Percentiles rank a stretch among this genome's conserved stretches.
Conservation (phyloP, 2,329 filamentous ascomycete species). For the Colletotrichum ledebouriae region DNA sequence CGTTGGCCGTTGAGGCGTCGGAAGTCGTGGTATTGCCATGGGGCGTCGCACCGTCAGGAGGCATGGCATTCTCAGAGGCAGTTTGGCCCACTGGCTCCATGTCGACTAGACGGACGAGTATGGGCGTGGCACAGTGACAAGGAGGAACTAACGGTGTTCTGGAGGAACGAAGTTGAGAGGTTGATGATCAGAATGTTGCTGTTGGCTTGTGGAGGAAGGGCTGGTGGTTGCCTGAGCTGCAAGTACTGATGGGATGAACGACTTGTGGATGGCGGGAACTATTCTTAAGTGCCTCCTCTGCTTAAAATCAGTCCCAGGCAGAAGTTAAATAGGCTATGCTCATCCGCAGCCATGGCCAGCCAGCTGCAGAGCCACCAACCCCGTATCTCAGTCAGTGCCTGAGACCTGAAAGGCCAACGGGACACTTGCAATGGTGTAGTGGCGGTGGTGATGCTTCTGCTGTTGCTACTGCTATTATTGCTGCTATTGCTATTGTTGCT, state of each 20-base stretch:
- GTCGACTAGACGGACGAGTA: not conserved
- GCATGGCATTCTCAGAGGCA: not conserved
- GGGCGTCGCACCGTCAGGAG: not conserved
- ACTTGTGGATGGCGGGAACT: no score
- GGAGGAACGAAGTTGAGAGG: not conserved
- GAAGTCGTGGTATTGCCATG: not conserved
- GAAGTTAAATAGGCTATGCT: not conserved
- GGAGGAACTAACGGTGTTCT: not conserved
- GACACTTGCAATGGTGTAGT: not conserved
- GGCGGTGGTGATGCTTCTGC: not conserved
- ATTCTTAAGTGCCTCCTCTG: not conserved
- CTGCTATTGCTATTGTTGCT: no score
- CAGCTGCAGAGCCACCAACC: not conserved
- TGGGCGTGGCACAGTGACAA: not conserved
- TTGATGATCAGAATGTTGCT: not conserved
- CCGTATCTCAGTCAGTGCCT: constrained; percentile 1
- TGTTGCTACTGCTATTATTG: no score
- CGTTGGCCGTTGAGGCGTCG: not conserved
- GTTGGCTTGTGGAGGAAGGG: not conserved
- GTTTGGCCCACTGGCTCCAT: not conserved
- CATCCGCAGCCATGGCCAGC: not conserved
- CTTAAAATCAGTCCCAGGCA: not conserved
- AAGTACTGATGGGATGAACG: no score
- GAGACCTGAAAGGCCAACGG: not conserved
- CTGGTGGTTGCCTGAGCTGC: constrained; percentile 1